Evolutionary conservation across 2,329 filamentous ascomycete species (phyloP).

Genomic region (Beauveria brongniartii): DNA sequence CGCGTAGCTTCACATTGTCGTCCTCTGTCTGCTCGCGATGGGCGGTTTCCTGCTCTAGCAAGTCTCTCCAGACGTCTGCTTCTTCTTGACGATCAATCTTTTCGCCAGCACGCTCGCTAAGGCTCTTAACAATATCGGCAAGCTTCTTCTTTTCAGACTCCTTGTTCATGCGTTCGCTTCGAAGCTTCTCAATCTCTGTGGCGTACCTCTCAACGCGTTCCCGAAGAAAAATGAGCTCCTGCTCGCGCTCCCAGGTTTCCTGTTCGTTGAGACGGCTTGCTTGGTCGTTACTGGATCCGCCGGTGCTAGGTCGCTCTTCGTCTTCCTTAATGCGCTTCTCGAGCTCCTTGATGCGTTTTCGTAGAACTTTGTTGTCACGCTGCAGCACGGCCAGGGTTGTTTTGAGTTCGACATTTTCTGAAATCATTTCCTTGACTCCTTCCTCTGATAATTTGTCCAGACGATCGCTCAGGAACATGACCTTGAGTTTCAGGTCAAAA

Average conservation of each 20-base stretch:
- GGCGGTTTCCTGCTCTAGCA: conserved; percentile 84
- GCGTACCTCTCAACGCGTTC: conserved; percentile 82
- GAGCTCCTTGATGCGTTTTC: conserved; percentile 74
- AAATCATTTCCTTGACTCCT: conserved; percentile 95
- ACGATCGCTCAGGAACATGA: conserved; percentile 92
- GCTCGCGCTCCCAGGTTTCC: conserved; percentile 62
- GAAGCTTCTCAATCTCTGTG: conserved; percentile 72
- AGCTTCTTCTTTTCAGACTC: conserved; percentile 83
- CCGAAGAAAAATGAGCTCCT: conserved; percentile 76
- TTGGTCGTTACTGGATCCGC: conserved; percentile 53
- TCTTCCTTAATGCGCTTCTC: conserved; percentile 70
- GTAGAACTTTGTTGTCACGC: conserved; percentile 79
- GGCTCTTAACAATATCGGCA: conserved; percentile 63
- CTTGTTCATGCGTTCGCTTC: conserved; percentile 66
- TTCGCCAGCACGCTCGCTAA: conserved; percentile 42
- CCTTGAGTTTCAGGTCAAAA: conserved; percentile 93
- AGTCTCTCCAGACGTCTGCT: conserved; percentile 87
- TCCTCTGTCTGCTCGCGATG: conserved; percentile 85
- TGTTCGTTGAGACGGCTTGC: conserved; percentile 49
- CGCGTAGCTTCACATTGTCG: conserved; percentile 73
- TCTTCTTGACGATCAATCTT: conserved; percentile 49
- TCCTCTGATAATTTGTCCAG: conserved; percentile 91
- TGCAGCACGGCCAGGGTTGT: conserved; percentile 82
- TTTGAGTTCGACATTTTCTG: conserved; percentile 91
- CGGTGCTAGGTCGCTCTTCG: conserved; percentile 53